Conservation (phyloP, 2,329 filamentous ascomycete genomes). For the Reticulascus tulasneorum region DNA sequence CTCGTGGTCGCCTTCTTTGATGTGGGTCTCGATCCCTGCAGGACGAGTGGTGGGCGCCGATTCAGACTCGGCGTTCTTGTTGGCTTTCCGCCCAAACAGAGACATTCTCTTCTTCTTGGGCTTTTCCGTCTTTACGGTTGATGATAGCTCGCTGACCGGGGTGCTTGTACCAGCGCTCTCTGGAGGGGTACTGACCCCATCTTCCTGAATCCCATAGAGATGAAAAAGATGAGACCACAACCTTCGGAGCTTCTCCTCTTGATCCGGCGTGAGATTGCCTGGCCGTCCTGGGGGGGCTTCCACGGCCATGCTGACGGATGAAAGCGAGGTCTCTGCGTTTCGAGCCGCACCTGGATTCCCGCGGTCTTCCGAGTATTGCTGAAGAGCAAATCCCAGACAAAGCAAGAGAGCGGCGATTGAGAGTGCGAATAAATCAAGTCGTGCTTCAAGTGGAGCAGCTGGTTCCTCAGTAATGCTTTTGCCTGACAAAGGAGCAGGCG, state of each 20-base stretch:
- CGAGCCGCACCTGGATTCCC: background rate
- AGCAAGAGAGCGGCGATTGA: conserved; percentile 9
- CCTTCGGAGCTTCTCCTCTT: conserved; percentile 83
- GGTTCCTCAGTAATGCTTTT: too few species aligned
- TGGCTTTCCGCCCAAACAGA: conserved; percentile 61
- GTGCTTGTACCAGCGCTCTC: conserved; percentile 20
- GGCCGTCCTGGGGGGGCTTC: conserved; percentile 65
- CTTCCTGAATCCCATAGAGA: conserved; percentile 62
- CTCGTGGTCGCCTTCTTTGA: conserved; percentile 53
- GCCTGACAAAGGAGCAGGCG: too few species aligned
- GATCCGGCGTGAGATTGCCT: conserved; percentile 82
- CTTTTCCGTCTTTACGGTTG: conserved; percentile 42
- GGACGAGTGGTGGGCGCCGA: conserved; percentile 28
- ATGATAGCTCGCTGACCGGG: conserved; percentile 20
- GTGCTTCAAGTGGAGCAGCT: conserved; percentile 13
- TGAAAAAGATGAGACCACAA: conserved; percentile 77
- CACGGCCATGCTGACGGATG: conserved; percentile 31
- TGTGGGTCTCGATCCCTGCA: conserved; percentile 28
- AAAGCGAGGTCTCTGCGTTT: background rate
- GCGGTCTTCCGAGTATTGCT: conserved; percentile 3
- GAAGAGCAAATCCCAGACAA: conserved; percentile 9
- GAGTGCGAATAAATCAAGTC: conserved; percentile 7
- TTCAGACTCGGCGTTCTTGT: conserved; percentile 50
- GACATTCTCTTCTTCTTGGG: conserved; percentile 71
- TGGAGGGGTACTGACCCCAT: conserved; percentile 17